Conservation (phyloP, 352 stramenopile species). For the Lagenidium giganteum region DNA sequence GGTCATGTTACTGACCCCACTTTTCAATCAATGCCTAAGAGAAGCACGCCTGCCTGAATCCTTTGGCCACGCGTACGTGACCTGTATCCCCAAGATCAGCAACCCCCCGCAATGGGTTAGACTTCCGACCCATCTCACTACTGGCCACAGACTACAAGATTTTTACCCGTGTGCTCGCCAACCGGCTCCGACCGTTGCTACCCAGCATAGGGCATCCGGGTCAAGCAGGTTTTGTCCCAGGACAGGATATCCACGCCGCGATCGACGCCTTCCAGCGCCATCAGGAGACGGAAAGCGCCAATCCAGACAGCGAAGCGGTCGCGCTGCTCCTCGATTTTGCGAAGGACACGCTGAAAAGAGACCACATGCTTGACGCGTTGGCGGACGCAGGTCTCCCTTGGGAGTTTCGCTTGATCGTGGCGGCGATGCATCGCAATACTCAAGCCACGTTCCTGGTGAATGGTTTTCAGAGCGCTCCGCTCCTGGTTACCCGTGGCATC, state of each 20-base stretch:
- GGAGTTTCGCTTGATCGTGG: not conserved
- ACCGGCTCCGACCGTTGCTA: not conserved
- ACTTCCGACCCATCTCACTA: too few relatives aligned
- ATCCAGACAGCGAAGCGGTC: too few relatives aligned
- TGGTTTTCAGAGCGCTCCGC: not conserved
- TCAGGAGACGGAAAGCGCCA: not conserved
- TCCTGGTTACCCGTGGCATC: not conserved
- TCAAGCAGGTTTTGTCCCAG: constrained; percentile 5
- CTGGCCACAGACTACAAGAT: constrained; percentile 9
- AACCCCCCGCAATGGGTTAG: too few relatives aligned
- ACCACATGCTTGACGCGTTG: too few relatives aligned
- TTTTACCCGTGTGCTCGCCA: not conserved
- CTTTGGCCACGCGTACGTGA: too few relatives aligned
- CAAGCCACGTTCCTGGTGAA: not conserved
- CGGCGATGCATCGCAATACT: not conserved
- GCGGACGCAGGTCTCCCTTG: not conserved
- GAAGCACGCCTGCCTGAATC: too few relatives aligned
- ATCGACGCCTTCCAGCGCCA: not conserved
- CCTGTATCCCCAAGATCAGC: too few relatives aligned
- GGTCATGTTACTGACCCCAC: too few relatives aligned
- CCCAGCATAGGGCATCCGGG: not conserved
- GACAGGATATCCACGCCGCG: not conserved
- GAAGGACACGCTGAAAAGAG: not conserved
- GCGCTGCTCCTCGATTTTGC: constrained; percentile 7
- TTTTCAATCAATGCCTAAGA: too few relatives aligned